Evolutionary conservation across 2,329 filamentous ascomycete genomes (phyloP).

Genomic region (Aureobasidium sp.): DNA sequence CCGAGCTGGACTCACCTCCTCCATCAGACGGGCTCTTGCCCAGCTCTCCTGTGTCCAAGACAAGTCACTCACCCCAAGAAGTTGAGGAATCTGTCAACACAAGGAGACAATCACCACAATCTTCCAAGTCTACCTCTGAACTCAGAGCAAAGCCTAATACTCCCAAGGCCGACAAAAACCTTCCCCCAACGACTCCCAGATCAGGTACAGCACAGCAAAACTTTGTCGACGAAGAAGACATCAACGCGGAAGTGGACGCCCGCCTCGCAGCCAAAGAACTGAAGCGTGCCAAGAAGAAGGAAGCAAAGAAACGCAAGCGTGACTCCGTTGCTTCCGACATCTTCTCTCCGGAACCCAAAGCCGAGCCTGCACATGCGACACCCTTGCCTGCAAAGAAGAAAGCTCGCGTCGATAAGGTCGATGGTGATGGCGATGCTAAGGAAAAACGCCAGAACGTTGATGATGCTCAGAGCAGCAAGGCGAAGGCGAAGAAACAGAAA

Average conservation of each 20-base stretch:
- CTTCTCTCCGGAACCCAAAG: slow-evolving; percentile 17
- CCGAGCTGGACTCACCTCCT: background rate
- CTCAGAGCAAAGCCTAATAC: background rate
- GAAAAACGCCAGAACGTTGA: background rate
- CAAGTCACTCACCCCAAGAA: too few species aligned
- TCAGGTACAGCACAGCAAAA: background rate
- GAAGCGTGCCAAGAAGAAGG: slow-evolving; percentile 18
- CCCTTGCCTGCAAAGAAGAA: slow-evolving; percentile 14
- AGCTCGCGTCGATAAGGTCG: background rate
- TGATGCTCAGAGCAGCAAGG: background rate
- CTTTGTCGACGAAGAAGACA: slow-evolving; percentile 20
- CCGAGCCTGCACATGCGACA: background rate
- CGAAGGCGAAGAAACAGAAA: background rate
- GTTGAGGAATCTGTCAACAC: background rate
- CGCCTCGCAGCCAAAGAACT: slow-evolving; percentile 25
- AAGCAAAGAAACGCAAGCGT: slow-evolving; percentile 28
- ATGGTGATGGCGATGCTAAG: background rate
- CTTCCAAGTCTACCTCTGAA: background rate
- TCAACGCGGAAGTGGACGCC: slow-evolving; percentile 23
- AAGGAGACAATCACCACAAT: background rate
- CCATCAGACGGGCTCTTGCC: too few species aligned
- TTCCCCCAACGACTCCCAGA: background rate
- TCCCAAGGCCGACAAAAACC: background rate
- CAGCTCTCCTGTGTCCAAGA: too few species aligned
- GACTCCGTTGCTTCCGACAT: slow-evolving; percentile 21